Percentiles rank a stretch among this genome's conserved stretches.
Conservation (phyloP, 306 rosid genomes). For the barrel medic (Medicago truncatula) region DNA sequence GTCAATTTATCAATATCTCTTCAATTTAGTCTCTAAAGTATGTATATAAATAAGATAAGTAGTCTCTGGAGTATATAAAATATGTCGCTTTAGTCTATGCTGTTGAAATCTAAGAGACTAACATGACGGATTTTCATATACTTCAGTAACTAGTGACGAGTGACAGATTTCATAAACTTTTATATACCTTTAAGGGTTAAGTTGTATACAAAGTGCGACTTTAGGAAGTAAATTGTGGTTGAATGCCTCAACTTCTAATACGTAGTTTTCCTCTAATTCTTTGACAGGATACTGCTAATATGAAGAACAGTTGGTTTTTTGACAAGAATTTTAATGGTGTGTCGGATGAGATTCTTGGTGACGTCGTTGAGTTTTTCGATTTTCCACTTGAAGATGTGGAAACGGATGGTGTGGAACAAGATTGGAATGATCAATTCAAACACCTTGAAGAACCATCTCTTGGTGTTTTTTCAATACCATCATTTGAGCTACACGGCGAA, state of each 20-base stretch:
- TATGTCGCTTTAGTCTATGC: neutral
- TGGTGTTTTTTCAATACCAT: conserved; percentile 45
- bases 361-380: conserved; percentile 52
- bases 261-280: neutral
- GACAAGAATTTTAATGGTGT: conserved; percentile 51
- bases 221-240: neutral
- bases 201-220: neutral
- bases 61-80: no score
- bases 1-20: no score
- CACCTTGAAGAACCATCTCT: conserved; percentile 59
- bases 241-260: neutral
- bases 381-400: conserved; percentile 74
- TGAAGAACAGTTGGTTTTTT: conserved; percentile 57
- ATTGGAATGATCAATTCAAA: conserved; percentile 67
- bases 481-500: conserved; percentile 33
- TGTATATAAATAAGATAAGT: no score
- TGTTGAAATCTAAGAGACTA: neutral
- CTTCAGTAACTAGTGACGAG: neutral
- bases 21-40: neutral
- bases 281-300: conserved; percentile 46
- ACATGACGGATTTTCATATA: neutral
- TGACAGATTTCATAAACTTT: neutral
- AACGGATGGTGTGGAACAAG: conserved; percentile 49
- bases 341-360: conserved; percentile 49
- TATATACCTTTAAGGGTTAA: neutral